Percentiles rank a stretch among this genome's conserved stretches.
Conservation (phyloP, 345 rosid species). For the Citrus mangshanensis region DNA sequence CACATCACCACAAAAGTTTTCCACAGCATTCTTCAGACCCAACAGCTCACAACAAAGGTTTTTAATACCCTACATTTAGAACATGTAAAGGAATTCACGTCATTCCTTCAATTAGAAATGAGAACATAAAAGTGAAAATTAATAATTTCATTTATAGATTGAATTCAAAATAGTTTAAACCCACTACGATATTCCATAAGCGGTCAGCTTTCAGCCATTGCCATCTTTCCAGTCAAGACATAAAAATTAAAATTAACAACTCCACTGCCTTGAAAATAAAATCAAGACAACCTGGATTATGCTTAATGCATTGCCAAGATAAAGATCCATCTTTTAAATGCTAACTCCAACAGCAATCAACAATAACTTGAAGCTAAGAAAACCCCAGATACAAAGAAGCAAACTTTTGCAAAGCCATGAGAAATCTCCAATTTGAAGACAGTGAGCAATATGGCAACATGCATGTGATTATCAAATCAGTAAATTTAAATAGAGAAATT, state of each 20-base stretch:
- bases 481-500: too few species aligned
- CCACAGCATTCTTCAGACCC: constrained; percentile 95
- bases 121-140: not conserved
- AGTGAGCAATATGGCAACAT: too few species aligned
- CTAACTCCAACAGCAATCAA: not conserved
- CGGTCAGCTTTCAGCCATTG: not conserved
- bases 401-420: not conserved
- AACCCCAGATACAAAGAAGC: not conserved
- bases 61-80: constrained; percentile 73
- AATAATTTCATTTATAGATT: not conserved
- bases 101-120: not conserved
- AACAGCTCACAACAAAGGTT: constrained; percentile 87
- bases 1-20: constrained; percentile 75
- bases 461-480: too few species aligned
- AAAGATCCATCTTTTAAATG: not conserved
- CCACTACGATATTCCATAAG: not conserved
- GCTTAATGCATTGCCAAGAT: not conserved
- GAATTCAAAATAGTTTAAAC: not conserved
- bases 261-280: not conserved
- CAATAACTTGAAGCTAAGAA: not conserved
- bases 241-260: not conserved
- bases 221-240: not conserved
- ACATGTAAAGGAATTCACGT: not conserved
- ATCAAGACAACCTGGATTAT: not conserved
- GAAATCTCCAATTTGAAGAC: too few species aligned